Evolutionary conservation across 148 eudicot species (phyloP).

Genomic region (Nepenthes mirabilis): DNA sequence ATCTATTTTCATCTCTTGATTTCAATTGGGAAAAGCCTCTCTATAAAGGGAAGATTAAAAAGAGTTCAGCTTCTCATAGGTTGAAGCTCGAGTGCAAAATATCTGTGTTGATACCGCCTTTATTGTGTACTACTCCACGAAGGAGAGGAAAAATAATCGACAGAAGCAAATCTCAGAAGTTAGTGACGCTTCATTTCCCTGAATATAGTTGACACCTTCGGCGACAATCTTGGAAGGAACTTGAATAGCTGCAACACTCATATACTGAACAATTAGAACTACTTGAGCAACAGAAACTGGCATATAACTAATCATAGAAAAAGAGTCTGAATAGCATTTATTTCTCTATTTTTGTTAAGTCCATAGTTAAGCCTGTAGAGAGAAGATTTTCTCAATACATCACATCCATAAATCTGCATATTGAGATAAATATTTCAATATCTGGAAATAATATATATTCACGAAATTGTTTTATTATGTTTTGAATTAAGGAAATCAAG

Average conservation of each 20-base stretch:
- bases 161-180: slow-evolving; percentile 5
- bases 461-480: no score
- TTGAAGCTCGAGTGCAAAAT: no score
- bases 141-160: slow-evolving; percentile 4
- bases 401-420: no score
- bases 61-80: no score
- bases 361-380: no score
- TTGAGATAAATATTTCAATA: no score
- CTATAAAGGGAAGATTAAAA: neutral
- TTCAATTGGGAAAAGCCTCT: no score
- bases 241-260: slow-evolving; percentile 59
- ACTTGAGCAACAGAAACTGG: neutral
- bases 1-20: no score
- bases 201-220: slow-evolving; percentile 63
- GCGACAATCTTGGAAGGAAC: slow-evolving; percentile 77
- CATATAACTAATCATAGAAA: neutral
- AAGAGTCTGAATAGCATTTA: neutral
- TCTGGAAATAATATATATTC: no score
- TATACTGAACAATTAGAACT: neutral
- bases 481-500: no score
- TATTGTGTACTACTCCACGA: slow-evolving; percentile 5
- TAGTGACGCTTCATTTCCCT: slow-evolving; percentile 73
- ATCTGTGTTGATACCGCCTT: neutral
- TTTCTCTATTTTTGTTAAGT: no score
- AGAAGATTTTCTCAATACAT: no score